phyloP scores from a whole-genome alignment of 805 yeast species.

The Ogataea thermomethanolica region DNA sequence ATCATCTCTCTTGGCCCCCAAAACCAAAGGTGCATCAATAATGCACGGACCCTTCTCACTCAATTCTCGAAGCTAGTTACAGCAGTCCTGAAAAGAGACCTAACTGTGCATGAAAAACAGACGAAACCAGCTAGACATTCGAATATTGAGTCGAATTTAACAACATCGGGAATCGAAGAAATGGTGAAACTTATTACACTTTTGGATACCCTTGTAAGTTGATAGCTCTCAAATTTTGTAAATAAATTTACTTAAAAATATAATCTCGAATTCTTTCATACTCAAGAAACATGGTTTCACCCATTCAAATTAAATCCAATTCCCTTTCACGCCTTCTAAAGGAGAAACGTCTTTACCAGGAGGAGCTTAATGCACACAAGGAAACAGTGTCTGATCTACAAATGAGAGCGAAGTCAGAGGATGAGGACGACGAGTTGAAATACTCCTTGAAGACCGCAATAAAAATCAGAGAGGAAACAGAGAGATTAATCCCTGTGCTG shows the following conservation, averaged over 20 bases:
- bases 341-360: slow-evolving; percentile 59
- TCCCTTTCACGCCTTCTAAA: slow-evolving; percentile 69
- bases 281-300: slow-evolving; percentile 49
- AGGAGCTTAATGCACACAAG: slow-evolving; percentile 44
- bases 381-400: slow-evolving; percentile 11
- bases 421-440: slow-evolving; percentile 24
- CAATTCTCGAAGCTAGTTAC: slow-evolving; percentile 53
- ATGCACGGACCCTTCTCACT: slow-evolving; percentile 48
- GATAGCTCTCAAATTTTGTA: not conserved
- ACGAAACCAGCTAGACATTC: not conserved
- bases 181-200: slow-evolving; percentile 29
- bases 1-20: slow-evolving; percentile 75
- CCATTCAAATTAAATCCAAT: slow-evolving; percentile 64
- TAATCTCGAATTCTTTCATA: not conserved
- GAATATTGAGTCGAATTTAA: not conserved
- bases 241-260: not conserved
- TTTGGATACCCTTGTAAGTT: slow-evolving; percentile 25
- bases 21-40: slow-evolving; percentile 54
- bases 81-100: slow-evolving; percentile 41
- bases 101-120: slow-evolving; percentile 16
- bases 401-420: slow-evolving; percentile 12
- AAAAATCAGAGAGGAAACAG: slow-evolving; percentile 29
- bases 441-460: slow-evolving; percentile 26
- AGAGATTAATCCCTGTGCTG: slow-evolving; percentile 27
- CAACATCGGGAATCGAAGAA: slow-evolving; percentile 20